phyloP scores from a whole-genome alignment of 805 yeast genomes.

The Starmerella apis region DNA sequence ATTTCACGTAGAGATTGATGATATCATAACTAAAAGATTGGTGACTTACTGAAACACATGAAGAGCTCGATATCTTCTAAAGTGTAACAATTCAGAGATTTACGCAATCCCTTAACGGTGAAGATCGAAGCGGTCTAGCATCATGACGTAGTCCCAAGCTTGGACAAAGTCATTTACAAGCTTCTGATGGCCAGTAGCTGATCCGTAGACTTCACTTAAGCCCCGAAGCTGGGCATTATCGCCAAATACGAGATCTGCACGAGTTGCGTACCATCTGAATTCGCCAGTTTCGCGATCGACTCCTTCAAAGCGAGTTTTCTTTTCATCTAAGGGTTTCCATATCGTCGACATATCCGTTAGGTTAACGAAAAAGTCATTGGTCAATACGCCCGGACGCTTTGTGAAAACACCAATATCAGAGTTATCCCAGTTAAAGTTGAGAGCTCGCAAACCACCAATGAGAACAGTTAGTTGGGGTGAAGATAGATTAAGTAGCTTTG shows the following conservation, averaged over 20 bases:
- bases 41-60: too few relatives aligned
- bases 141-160: constrained; percentile 23
- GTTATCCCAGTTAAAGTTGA: constrained; percentile 20
- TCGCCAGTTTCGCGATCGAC: constrained; percentile 17
- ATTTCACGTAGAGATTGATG: too few relatives aligned
- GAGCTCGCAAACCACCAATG: constrained; percentile 21
- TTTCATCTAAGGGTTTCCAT: constrained; percentile 19
- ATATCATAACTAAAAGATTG: too few relatives aligned
- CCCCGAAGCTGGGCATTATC: constrained; percentile 20
- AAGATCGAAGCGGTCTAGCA: constrained; percentile 21
- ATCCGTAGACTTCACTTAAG: constrained; percentile 17
- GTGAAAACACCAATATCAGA: constrained; percentile 19
- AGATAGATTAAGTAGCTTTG: constrained; percentile 17
- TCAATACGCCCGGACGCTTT: constrained; percentile 11
- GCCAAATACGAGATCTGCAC: constrained; percentile 19
- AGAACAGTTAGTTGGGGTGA: constrained; percentile 22
- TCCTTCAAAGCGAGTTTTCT: constrained; percentile 20
- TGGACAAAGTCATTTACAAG: constrained; percentile 18
- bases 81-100: too few relatives aligned
- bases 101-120: not conserved
- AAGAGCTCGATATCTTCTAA: too few relatives aligned
- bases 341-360: constrained; percentile 13
- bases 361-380: constrained; percentile 22
- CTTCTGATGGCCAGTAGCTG: constrained; percentile 10
- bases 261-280: constrained; percentile 20